phyloP scores from a whole-genome alignment of 139 green algal genomes.

The Haematococcus lacustris region DNA sequence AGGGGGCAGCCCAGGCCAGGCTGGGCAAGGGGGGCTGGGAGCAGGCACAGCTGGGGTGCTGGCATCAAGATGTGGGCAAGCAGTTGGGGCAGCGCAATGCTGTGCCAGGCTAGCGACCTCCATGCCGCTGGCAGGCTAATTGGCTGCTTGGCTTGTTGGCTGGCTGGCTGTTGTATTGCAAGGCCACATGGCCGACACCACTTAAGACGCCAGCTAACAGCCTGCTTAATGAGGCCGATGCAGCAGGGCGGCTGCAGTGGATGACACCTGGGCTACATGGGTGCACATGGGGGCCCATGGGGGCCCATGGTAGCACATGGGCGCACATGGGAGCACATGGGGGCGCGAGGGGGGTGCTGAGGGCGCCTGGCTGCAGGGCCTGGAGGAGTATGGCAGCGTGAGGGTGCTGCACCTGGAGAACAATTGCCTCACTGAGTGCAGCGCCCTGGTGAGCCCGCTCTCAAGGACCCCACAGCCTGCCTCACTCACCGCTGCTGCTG shows the following conservation, averaged over 20 bases:
- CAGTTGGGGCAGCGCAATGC: neutral
- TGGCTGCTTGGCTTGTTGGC: too few relatives aligned
- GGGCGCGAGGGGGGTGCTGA: too few relatives aligned
- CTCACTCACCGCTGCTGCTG: too few relatives aligned
- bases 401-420: slow-evolving; percentile 6
- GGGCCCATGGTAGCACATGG: neutral
- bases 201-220: neutral
- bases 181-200: neutral
- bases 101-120: neutral
- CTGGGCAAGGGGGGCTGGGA: too few relatives aligned
- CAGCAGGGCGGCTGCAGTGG: neutral
- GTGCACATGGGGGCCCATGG: too few relatives aligned
- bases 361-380: neutral
- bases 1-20: too few relatives aligned
- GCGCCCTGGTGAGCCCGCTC: neutral
- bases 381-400: slow-evolving; percentile 1
- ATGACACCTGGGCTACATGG: neutral
- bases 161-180: too few relatives aligned
- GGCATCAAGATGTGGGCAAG: neutral
- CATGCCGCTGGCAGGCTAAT: too few relatives aligned
- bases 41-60: neutral
- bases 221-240: neutral
- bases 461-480: too few relatives aligned
- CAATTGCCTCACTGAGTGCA: neutral
- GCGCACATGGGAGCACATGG: neutral